Percentiles rank a stretch among this genome's conserved stretches.
phyloP scores from a whole-genome alignment of 2,329 filamentous ascomycete genomes.

The Diaporthe sp. region DNA sequence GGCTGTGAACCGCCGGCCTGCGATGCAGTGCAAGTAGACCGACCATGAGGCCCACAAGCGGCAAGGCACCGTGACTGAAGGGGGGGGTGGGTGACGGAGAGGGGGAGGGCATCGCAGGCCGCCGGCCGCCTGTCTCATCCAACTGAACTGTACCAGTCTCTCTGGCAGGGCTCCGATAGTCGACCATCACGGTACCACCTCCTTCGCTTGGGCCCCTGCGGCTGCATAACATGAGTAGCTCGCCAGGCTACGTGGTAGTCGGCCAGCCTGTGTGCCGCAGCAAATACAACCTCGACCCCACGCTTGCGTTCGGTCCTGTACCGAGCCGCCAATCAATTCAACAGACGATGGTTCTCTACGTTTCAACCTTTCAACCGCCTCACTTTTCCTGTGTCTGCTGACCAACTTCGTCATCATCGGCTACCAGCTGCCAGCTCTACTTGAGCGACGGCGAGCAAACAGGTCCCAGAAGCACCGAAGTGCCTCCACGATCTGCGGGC shows the following conservation, averaged over 20 bases:
- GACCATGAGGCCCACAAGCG: background rate
- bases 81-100: too few species aligned
- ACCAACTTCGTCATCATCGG: slow-evolving; percentile 28
- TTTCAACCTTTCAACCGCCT: slow-evolving; percentile 27
- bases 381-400: slow-evolving; percentile 32
- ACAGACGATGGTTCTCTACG: background rate
- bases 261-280: slow-evolving; percentile 11
- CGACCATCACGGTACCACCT: slow-evolving; percentile 3
- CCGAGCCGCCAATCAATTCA: slow-evolving; percentile 18
- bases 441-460: background rate
- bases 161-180: background rate
- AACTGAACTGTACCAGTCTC: background rate
- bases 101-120: slow-evolving; percentile 1
- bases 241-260: slow-evolving; percentile 14
- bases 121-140: slow-evolving; percentile 19
- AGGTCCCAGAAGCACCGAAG: background rate
- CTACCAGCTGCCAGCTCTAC: background rate
- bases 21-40: slow-evolving; percentile 7
- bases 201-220: slow-evolving; percentile 22
- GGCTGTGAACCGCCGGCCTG: slow-evolving; percentile 6
- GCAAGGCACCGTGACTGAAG: background rate
- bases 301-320: slow-evolving; percentile 19
- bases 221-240: slow-evolving; percentile 22
- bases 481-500: slow-evolving; percentile 15
- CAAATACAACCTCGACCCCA: slow-evolving; percentile 18